Base-by-base conservation (phyloP, 768 basidiomycete genomes). In the Tremella fuciformis region DNA sequence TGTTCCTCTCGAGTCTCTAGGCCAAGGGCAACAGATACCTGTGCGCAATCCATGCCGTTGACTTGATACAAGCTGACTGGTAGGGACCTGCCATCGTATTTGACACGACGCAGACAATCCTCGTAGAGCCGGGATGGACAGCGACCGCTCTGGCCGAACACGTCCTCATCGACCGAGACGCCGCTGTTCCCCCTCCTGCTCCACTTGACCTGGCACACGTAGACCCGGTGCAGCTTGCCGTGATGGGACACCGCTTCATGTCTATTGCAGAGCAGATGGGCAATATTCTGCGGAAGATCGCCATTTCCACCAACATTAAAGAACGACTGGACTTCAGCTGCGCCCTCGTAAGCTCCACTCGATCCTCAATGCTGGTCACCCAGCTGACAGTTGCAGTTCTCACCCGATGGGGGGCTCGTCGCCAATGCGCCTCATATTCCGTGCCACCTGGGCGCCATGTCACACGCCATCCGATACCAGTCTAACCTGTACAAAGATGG, bases 41-140 rank as follows among this genome's bases (percentile, higher is more conserved):
- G 29, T 6, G 29, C 29, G 11, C 11, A 34, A 4, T 4, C 29
- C 29, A 34, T 34, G 4, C 4, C 11, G 11, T 38, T 6, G 53
- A 19, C 51, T 52, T 34, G 37, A 18, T 8, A 15, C 85, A 13
- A 92, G 91, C 2, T 86, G 91, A 55, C 79, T 80, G 40, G 79
- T 94, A 24, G 77, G 93, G 92, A 3, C 92, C 93, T 9, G 89
- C 91, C 41, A 86, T 96, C 83, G 86, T 97, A 59, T 88, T 94
- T 66, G 93, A 97, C 76, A 82, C 89, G 63, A 96, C 93, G 19
- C 93, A 96, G 80, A 94, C 92, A 19, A 89, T 96, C 60, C 87
- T 46, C 8, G 6, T 46, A 6, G 24, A 47, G 13, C 53, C 53
- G 13, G n/a, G 39, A 2, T 39, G 11, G 26, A n/a, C 15, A 47